Base-by-base conservation (phyloP, 305 asterid species). In the Fraxinus greggii region DNA sequence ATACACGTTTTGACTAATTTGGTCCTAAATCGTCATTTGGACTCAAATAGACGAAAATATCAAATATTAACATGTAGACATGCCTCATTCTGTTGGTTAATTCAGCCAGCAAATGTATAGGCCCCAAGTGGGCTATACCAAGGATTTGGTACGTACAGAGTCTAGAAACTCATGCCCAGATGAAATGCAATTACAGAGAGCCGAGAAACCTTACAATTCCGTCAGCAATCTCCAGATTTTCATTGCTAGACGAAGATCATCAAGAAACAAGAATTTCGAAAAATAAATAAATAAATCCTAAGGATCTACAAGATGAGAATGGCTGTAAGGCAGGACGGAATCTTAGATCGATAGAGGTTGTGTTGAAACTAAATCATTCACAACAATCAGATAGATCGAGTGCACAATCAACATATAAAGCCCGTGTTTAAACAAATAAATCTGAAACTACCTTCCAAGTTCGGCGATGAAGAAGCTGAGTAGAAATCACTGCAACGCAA, bases 401-500 rank as follows among this genome's bases (percentile, higher is more conserved):
- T 54, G 63, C 24, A n/a, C 10, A 56, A 56, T 56, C 3, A 56
- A 19, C 65, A 56, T 56, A 56, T 56, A 56, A 56, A 56, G 28
- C 67, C 67, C 67, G 3, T 7, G 23, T 56, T 7, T 56, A 7
- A 26, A 19, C 67, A 56, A 19, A 56, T 1, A 56, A 56, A 56
- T 56, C 67, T 56, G 67, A 56, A n/a, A 56, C n/a, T 63, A 63
- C 32, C 72, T 63, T 63, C 72, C 15, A 63, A 63, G n/a, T 23
- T 63, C 9, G 72, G 32, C 10, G 33, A 63, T 2, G 72, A 63
- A 24, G 72, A 63, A 23, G 33, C 28, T 24, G 32, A 24, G 72
- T 10, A 61, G 72, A 65, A 65, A 26, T 65, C n/a, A 65, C 72
- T 26, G 72, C 73, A 65, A 65, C 19, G 87, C 86, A 80, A 90